phyloP scores from a whole-genome alignment of 169 alveolate genomes.

The Plasmodium reichenowi region DNA sequence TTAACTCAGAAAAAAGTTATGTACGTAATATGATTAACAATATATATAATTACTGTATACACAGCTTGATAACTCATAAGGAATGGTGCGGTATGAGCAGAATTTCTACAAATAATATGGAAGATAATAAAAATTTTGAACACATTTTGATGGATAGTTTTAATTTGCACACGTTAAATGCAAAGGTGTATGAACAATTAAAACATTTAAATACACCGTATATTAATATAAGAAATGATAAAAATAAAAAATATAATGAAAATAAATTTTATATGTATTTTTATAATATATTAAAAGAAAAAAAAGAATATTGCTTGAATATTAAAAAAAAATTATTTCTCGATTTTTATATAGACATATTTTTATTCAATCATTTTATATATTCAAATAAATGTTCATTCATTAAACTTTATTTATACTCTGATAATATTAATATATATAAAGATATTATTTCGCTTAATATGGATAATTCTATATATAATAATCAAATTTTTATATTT shows the following conservation, averaged over 20 bases:
- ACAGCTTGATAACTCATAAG: constrained; percentile 31
- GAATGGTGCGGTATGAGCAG: constrained; percentile 46
- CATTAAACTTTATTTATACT: constrained; percentile 29
- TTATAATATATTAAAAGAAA: constrained; percentile 42
- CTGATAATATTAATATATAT: constrained; percentile 57
- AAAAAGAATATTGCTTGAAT: constrained; percentile 53
- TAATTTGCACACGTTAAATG: constrained; percentile 13
- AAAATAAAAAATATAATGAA: constrained; percentile 21
- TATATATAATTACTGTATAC: constrained; percentile 28
- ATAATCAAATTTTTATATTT: constrained; percentile 20
- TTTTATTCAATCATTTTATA: constrained; percentile 22
- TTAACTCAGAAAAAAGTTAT: neutral
- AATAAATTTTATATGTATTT: constrained; percentile 42
- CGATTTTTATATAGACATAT: constrained; percentile 11
- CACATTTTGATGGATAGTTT: neutral
- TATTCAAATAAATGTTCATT: constrained; percentile 68
- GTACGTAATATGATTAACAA: constrained; percentile 26
- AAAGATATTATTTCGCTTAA: constrained; percentile 26
- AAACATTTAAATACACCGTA: constrained; percentile 34
- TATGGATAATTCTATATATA: constrained; percentile 22
- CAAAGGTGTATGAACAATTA: constrained; percentile 12
- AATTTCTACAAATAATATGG: constrained; percentile 15
- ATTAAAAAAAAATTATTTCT: constrained; percentile 54
- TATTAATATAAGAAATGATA: neutral
- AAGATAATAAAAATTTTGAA: neutral